Evolutionary conservation across 805 yeast species (phyloP), one percentile per base, ranked within the genome.

Genomic region (Nakazawaea anatomiae): DNA sequence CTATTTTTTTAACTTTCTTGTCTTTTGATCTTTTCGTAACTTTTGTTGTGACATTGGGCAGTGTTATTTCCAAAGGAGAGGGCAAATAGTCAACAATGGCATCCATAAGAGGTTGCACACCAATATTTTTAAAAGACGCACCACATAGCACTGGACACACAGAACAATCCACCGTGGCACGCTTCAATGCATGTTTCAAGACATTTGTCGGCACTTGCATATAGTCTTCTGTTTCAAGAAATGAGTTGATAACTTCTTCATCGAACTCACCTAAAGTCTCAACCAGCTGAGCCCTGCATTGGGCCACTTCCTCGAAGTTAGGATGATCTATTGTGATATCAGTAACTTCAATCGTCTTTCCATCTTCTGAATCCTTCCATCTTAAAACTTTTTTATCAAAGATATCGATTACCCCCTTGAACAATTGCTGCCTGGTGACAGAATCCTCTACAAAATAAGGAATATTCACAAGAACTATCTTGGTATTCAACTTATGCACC

Each of bases 61-160:
- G 57, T 1, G 63, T 62, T 0, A 76, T 72, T 54, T 90, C 90
- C 3, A 76, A 56, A 1, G 98, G 98, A 1, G 90, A 82, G 0
- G 99, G 98, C 14, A 94, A 69, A 59, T 78, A 94, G 50, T 79
- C 77, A 1, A 82, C 77, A 10, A 91, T 77, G 0, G 95, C 91
- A 66, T 92, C 97, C 67, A 94, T 68, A 46, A 94, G 70, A 1
- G 98, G 97, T 63, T 94, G 98, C 2, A 94, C 96, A 29, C 99
- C 99, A 44, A 92, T 87, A 64, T 92, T 92, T 57, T 76, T 79
- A 68, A 92, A 94, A 50, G 96, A 87, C 1, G 97, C 87, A 10
- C 99, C 99, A 66, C 97, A 90, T 38, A 91, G 68, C 0, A 94
- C 87, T 0, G 99, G 97, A 0, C 85, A 77, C 1, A 88, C 74